Base-by-base conservation (phyloP, 176 grass and related monocot genomes). In the Avena eriantha region DNA sequence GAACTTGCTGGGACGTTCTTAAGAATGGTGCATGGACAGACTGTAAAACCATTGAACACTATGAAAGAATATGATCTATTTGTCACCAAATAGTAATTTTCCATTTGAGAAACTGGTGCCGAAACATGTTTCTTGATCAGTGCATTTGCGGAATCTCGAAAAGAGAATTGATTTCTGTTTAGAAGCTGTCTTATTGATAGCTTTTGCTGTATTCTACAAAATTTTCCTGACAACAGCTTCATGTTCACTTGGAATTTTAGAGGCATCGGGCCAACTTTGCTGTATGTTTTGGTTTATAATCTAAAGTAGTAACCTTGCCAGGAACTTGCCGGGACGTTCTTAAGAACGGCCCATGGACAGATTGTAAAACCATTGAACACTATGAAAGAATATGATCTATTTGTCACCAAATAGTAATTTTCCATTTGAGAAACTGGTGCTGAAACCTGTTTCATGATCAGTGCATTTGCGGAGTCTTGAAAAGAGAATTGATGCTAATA, bases 341-440 rank as follows among this genome's bases (percentile, higher is more conserved):
- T 2, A 33, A 29, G 16, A 85, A 17, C 15, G 1, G 4, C 19
- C 9, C 68, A 54, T 81, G 34, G 59, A 50, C 10, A 47, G 16
- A 69, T 47, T 80, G 12, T 48, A 22, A 71, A 80, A 68, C 22
- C 50, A 34, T 48, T 24, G 51, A 31, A 78, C 7, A 1, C 10
- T 51, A 51, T 58, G 6, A 66, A 11, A 64, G 0, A 69, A 77
- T 53, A 12, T 76, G 86, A 47, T 46, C 1, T 85, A 36, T n/a
- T 2, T 67, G 23, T 68, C 14, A 69, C 16, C 46, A 63, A 58
- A 86, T 43, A 17, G 0, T 69, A 21, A 3, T 4, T 60, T 82
- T 39, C 78, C 18, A 39, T 70, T 77, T 84, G 49, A 80, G 69
- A n/a, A 66, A 1, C 36, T 79, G 51, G 19, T 55, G 33, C 57